Base-by-base conservation (phyloP, 2,329 filamentous ascomycete genomes). In the Trichoderma citrinoviride region DNA sequence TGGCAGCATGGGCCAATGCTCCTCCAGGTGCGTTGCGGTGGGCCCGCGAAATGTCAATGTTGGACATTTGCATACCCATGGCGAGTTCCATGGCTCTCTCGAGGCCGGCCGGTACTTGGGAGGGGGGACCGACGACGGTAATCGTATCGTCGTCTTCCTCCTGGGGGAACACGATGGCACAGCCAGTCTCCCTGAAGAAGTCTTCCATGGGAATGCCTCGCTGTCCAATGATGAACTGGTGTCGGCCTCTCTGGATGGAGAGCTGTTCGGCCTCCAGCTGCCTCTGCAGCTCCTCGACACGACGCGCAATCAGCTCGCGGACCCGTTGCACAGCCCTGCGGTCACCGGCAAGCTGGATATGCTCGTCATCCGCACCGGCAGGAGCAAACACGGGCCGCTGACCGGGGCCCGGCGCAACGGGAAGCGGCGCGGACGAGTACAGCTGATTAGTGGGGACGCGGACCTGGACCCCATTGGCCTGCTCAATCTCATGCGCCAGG, bases 161-260 rank as follows among this genome's bases (percentile, higher is more conserved):
- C 27, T 83, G 83, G 7, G 92, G 94, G 52, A 98, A 79, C 65
- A 98, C 85, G 66, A 98, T 89, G 49, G 90, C 87, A 77, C 95
- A 99, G 68, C 94, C 94, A 65, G 95, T 98, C 73, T 97, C 87
- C 52, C 88, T 85, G 69, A 97, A 87, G 81, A 99, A 97, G 52
- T 97, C 87, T 65, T 97, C 87, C 40, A 92, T 82, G 19, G 91
- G 88, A 67, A 91, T 85, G 67, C 91, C 93, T 67, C 89, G 86
- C 67, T 94, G 88, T 58, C 94, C 94, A 68, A 97, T 88, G 73
- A 99, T 95, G 81, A 97, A 98, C 76, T 96, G 93, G 76, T 98
- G 95, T 58, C 92, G 88, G 55, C 92, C 92, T 67, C 90, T 89
- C 76, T 94, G 90, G 70, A 98, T 92, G 6, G 90, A 86, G 47